Evolutionary conservation across 495 filamentous ascomycete genomes (phyloP), one percentile per base, ranked within the genome.

Genomic region (Thozetella sp.): DNA sequence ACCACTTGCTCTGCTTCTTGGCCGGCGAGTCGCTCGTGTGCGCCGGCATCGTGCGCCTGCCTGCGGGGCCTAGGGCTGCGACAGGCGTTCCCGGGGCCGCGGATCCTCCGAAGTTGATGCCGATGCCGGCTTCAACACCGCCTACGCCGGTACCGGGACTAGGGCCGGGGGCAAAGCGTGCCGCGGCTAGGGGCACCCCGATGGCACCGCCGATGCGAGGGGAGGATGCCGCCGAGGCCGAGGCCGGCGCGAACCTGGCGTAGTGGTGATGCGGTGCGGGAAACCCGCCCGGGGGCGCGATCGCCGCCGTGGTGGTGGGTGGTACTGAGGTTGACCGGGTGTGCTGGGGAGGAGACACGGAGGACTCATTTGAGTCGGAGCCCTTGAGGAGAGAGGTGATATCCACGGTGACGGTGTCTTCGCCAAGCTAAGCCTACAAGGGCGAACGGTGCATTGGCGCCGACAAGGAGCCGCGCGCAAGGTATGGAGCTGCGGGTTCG

Each of bases 1-100:
- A 93, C 95, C 95, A 99, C 75, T 98, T 97, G 67, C 90, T 94
- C 71, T 97, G 93, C 73, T 92, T 96, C 77, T 97, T 97, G 11
- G 91, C 91, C 3, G 92, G 92, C 0, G 90, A 90, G 62, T 93
- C 90, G 46, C 79, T 77, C 12, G 86, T 85, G 68, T 84, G 80
- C 22, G 81, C 71, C 30, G 73, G 68, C 78, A 81, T 77, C 65
- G 70, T 74, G 74, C 78, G 79, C 66, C 75, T 78, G 53, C 67
- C 68, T 19, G 50, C 51, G 37, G 26, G 48, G 13, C 51, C 26
- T 40, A 40, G 54, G 17, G 46, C 65, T 57, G 34, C 57, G 55
- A 55, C 55, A 56, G 30, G 61, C 63, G 54, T 58, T 63, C 26
- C 61, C 60, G 58, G 25, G 48, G 27, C 26, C 12, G 56, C 22